A percentile compares a stretch with the other conserved stretches of the same genome.
These are phyloP conservation scores for Lepraria neglecta DNA, from an alignment of 495 filamentous ascomycete species.

Conservation along the genomic window DNA sequence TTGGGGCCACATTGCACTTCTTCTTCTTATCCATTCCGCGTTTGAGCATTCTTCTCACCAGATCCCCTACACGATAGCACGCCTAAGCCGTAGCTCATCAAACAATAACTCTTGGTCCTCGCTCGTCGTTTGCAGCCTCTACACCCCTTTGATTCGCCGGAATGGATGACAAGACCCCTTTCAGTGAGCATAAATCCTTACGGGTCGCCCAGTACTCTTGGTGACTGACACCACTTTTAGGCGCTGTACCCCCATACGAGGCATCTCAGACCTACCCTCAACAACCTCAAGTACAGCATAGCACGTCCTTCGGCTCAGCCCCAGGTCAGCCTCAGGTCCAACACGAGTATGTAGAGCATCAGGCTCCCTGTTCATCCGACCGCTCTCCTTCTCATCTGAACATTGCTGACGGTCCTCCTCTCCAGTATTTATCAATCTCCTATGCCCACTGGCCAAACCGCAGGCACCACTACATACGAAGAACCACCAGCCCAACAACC, in stretches of 20 bases:
- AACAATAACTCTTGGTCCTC: neutral
- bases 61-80: neutral
- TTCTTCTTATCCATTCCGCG: neutral
- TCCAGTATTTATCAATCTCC: slow-evolving; percentile 8
- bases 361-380: neutral
- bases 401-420: neutral
- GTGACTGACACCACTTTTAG: neutral
- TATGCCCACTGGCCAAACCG: slow-evolving; percentile 10
- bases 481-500: neutral
- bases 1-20: neutral
- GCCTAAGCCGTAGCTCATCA: neutral
- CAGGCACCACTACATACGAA: neutral
- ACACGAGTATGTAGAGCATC: neutral
- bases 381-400: neutral
- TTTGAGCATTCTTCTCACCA: neutral
- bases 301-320: neutral
- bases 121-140: neutral
- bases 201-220: neutral
- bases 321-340: slow-evolving; percentile 9
- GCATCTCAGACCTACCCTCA: neutral
- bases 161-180: slow-evolving; percentile 14
- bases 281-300: slow-evolving; percentile 10
- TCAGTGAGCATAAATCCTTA: slow-evolving; percentile 1
- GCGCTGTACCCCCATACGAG: slow-evolving; percentile 9
- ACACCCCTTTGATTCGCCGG: neutral